Conservation (phyloP, 768 basidiomycete species). For the Jaapia argillacea region DNA sequence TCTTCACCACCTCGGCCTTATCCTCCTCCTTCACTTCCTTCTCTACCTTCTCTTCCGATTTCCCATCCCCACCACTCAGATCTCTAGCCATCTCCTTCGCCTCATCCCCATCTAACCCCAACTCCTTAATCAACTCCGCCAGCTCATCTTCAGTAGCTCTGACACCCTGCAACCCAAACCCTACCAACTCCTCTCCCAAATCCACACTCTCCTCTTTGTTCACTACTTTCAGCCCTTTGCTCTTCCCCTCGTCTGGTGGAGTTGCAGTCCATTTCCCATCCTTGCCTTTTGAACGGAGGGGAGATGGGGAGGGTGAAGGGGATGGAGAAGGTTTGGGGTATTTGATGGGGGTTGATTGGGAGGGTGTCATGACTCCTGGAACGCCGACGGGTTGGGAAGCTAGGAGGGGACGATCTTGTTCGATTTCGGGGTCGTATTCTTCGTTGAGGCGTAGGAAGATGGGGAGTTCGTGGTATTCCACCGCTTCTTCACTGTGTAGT, state of each 20-base stretch:
- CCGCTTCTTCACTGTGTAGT: slow-evolving; percentile 76
- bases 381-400: slow-evolving; percentile 62
- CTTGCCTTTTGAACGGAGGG: slow-evolving; percentile 8
- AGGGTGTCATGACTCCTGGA: slow-evolving; percentile 64
- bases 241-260: slow-evolving; percentile 35
- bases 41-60: slow-evolving; percentile 6
- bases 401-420: slow-evolving; percentile 50
- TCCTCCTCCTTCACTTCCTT: slow-evolving; percentile 5
- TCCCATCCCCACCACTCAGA: slow-evolving; percentile 3
- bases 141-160: slow-evolving; percentile 72
- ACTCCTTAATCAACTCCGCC: slow-evolving; percentile 55
- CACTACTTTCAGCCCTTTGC: slow-evolving; percentile 22
- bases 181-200: slow-evolving; percentile 55
- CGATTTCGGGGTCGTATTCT: slow-evolving; percentile 45
- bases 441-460: slow-evolving; percentile 67
- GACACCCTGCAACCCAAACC: slow-evolving; percentile 67
- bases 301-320: slow-evolving; percentile 20
- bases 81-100: slow-evolving; percentile 64
- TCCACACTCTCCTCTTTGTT: slow-evolving; percentile 57
- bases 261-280: slow-evolving; percentile 16
- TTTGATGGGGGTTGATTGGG: slow-evolving; percentile 78
- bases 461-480: slow-evolving; percentile 67
- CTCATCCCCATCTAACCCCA: slow-evolving; percentile 71
- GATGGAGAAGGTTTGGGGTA: slow-evolving; percentile 39
- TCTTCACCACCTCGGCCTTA: slow-evolving; percentile 6